Base-by-base conservation (phyloP, 208 protist species). In the Trichomonas gallinae region DNA sequence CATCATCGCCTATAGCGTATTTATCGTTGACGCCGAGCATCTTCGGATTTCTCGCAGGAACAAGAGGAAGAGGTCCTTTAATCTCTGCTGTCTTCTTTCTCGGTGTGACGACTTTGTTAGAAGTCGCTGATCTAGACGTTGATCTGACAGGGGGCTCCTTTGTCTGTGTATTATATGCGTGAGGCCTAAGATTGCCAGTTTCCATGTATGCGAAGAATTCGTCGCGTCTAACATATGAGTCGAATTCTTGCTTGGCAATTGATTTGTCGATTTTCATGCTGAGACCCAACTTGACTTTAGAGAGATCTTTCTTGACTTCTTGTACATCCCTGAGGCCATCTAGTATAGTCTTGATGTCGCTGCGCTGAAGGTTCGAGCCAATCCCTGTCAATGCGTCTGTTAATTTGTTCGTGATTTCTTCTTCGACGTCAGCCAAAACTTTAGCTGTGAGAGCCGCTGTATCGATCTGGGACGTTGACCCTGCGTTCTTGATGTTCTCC, bases 141-240 rank as follows among this genome's bases (percentile, higher is more conserved):
- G 81, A 42, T 36, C 34, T 36, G 17, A 34, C 34, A 23, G 81
- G 34, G 17, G 34, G 34, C 10, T 42, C 26, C 51, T 31, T 48
- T 51, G 87, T 42, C 1, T 0, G 36, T 51, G 87, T 34, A 38
- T 23, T 10, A 9, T 23, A 38, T 58, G 17, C 87, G 26, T 93
- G 15, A 38, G 45, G 44, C 44, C 42, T 93, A 0, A 72, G 58
- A 72, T 72, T 72, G 11, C 58, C 58, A 31, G 58, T 72, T 26
- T 72, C 58, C 58, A 72, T 72, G 58, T 72, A 72, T n/a, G 42
- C 40, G 31, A 93, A 93, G 87, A 93, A 93, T 93, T 93, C 87
- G 26, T 93, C 87, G 15, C 87, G 44, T 51, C 17, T 93, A n/a
- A 93, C 11, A 51, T 93, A 93, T 38, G 42, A 34, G 1, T 93